phyloP scores from a whole-genome alignment of 192 early-diverging fungal species.

The Haplosporangium gracile region DNA sequence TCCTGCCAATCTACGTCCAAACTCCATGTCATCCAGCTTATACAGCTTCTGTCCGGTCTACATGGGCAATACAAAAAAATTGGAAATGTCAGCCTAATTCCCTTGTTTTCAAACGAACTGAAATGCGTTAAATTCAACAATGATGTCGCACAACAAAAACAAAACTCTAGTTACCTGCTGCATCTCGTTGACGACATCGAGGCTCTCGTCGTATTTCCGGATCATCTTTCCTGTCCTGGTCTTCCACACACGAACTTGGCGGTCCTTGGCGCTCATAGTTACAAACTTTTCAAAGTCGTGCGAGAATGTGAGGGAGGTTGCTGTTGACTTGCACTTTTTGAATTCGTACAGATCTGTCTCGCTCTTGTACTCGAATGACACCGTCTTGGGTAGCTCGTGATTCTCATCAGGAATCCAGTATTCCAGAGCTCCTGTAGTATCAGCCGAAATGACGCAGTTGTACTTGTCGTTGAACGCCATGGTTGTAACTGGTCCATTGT shows the following conservation, averaged over 20 bases:
- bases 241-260: constrained; percentile 88
- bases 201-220: constrained; percentile 93
- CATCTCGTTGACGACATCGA: constrained; percentile 87
- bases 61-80: not conserved
- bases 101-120: not conserved
- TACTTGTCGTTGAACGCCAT: constrained; percentile 87
- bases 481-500: constrained; percentile 79
- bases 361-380: constrained; percentile 88
- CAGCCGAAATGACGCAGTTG: constrained; percentile 86
- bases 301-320: constrained; percentile 87
- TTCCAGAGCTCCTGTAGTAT: constrained; percentile 92
- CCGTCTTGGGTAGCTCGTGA: constrained; percentile 68
- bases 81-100: not conserved
- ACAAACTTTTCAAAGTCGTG: constrained; percentile 87
- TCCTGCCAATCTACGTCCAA: constrained; percentile 90
- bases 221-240: constrained; percentile 87
- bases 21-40: constrained; percentile 97
- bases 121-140: not conserved
- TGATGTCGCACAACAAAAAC: not conserved
- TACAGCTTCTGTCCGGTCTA: constrained; percentile 80
- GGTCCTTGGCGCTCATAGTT: constrained; percentile 86
- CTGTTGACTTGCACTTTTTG: constrained; percentile 87
- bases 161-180: constrained; percentile 68
- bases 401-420: constrained; percentile 89
- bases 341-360: constrained; percentile 98